phyloP scores from a whole-genome alignment of 345 rosid species.

The Mercurialis annua region DNA sequence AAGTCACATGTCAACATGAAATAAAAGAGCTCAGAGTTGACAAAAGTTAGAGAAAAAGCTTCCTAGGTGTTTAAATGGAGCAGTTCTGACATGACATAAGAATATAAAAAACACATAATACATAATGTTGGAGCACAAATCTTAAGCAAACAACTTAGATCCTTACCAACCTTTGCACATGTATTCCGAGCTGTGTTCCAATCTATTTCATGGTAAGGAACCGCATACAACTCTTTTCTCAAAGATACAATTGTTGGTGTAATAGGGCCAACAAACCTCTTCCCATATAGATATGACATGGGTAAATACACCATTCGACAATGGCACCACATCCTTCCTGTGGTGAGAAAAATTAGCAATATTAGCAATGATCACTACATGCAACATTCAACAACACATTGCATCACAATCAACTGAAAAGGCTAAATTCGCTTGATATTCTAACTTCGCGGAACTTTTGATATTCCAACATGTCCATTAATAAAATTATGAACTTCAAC shows the following conservation, averaged over 20 bases:
- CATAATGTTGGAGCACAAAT: neutral
- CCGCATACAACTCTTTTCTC: conserved; percentile 59
- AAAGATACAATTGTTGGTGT: conserved; percentile 27
- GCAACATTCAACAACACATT: neutral
- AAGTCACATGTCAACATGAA: neutral
- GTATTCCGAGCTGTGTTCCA: conserved; percentile 69
- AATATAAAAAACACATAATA: neutral
- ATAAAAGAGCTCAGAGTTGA: neutral
- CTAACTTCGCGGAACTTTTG: neutral
- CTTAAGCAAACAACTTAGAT: neutral
- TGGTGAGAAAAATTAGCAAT: neutral
- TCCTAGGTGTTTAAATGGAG: neutral
- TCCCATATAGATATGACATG: conserved; percentile 37
- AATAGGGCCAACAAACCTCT: conserved; percentile 19
- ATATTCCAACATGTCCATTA: neutral
- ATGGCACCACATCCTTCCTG: conserved; percentile 34
- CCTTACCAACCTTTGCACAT: conserved; percentile 71
- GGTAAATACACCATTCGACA: conserved; percentile 34
- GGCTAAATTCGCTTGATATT: neutral
- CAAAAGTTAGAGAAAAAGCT: neutral
- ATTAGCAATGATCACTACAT: neutral
- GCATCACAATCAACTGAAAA: neutral
- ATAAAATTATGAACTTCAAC: neutral
- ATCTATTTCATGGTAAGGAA: conserved; percentile 67
- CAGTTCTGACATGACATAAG: neutral